Base-by-base conservation (phyloP, 2,329 filamentous ascomycete species). In the Colletotrichum spinosum region DNA sequence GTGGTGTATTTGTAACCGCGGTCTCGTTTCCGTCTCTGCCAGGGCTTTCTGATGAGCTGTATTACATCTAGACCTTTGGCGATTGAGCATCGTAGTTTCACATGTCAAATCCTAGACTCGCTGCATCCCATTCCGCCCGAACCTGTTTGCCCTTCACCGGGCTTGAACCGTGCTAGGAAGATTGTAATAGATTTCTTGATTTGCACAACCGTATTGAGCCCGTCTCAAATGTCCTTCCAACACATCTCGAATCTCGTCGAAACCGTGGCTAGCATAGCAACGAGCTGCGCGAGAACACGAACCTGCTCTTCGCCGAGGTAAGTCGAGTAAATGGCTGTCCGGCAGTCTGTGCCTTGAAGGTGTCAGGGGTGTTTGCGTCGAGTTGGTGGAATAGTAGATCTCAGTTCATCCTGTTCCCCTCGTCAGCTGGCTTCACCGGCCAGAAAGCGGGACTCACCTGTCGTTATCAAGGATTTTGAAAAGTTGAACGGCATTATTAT, bases 331-430 rank as follows among this genome's bases (percentile, higher is more conserved):
- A 77, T 70, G 25, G 25, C 25, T 25, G 25, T 25, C 25, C 25
- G 2, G 25, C 25, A 25, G 25, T 84, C 1, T 78, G 75, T 4
- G 80, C 78, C 70, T 80, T 81, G 78, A 86, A 87, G 0, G 84
- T 86, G 67, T 86, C 84, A 17, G 85, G 76, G 0, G 81, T 81
- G 69, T 86, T 86, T 37, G 83, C 84, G 67, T 85, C 82, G 39
- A 81, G 82, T 86, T 86, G 33, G 83, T 83, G 7, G 77, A 83
- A 72, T 84, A 86, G 71, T 81, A 85, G 7, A 84, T 83, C 1
- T 5, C 78, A 81, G 2, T 79, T 80, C 60, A 86, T 85, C 12
- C 54, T 25, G 25, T 25, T 25, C 25, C 25, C 25, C 25, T 25
- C 25, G 25, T 25, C 25, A 25, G 25, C 25, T 25, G 25, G 25